Evolutionary conservation across 1,139 yeast genomes (phyloP).

Genomic region (Kazachstania sp.): DNA sequence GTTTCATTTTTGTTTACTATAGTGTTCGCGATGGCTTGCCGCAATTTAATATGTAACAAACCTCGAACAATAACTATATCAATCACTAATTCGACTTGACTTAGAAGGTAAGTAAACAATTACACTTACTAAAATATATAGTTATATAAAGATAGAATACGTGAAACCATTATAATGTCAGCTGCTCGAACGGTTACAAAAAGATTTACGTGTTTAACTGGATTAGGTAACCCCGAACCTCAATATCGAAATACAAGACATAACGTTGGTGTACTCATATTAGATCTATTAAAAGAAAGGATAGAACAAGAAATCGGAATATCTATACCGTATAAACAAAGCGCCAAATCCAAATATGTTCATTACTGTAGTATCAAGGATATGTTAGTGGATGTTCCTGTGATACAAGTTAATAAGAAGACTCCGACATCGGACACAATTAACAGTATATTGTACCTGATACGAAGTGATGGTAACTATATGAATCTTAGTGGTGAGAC

Average conservation of each 20-base stretch:
- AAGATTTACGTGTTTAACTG: constrained; percentile 35
- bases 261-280: constrained; percentile 47
- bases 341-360: not conserved
- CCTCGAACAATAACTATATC: too few species aligned
- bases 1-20: too few species aligned
- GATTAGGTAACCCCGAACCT: constrained; percentile 75
- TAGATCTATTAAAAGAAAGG: constrained; percentile 17
- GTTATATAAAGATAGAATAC: too few species aligned
- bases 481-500: constrained; percentile 67
- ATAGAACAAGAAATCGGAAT: constrained; percentile 6
- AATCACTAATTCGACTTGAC: too few species aligned
- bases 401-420: constrained; percentile 17
- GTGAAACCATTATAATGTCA: too few species aligned
- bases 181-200: not conserved
- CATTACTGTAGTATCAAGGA: constrained; percentile 2
- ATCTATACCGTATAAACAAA: not conserved
- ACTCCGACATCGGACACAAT: constrained; percentile 7
- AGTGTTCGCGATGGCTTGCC: too few species aligned
- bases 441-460: not conserved
- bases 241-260: constrained; percentile 58
- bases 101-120: too few species aligned
- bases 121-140: too few species aligned
- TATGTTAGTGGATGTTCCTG: constrained; percentile 10
- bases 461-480: constrained; percentile 36
- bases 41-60: too few species aligned